Base-by-base conservation (phyloP, 1,139 yeast genomes). In the Hansenula lynferdii region DNA sequence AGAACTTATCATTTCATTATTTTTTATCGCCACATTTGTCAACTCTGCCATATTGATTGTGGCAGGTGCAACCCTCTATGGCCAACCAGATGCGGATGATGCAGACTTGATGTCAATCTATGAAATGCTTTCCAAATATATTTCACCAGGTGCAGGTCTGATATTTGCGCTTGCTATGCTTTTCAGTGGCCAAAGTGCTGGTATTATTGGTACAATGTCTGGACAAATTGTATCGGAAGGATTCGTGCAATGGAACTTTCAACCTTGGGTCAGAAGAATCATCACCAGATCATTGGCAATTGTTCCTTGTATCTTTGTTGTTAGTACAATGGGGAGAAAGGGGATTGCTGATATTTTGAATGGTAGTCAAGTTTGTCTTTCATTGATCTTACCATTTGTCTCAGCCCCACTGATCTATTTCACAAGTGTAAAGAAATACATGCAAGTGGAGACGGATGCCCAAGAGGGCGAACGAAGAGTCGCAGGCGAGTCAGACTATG, bases 171-270 rank as follows among this genome's bases (percentile, higher is more conserved):
- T 89, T 33, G 97, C 97, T 1, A 74, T 92, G 60, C 68, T 92
- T 38, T 89, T 90, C 57, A 85, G 96, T n/a, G 98, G 98, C 15
- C 96, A 90, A 58, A 85, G 96, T 54, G 97, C 98, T 2, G 97
- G 98, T 36, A 85, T 94, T 24, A 96, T 92, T n/a, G 92, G 97
- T 56, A 92, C 98, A 0, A 72, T 92, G 56, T 95, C 97, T 1
- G 97, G 98, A 17, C 98, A 92, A 60, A 87, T 90, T 78, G 96
- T 92, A 2, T 80, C 89, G 53, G 97, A 92, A 58, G 98, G 98
- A 0, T 94, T 90, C 53, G 70, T 90, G 34, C 71, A 76, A 44
- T 87, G 97, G 92, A 69, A 85, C 1, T 70, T 90, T 45, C 80
- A 85, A 24, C 97, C 98, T 2, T 92, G 94, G 68, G 67, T 84